Base-by-base conservation (phyloP, 306 rosid species). In the Rosa chinensis region DNA sequence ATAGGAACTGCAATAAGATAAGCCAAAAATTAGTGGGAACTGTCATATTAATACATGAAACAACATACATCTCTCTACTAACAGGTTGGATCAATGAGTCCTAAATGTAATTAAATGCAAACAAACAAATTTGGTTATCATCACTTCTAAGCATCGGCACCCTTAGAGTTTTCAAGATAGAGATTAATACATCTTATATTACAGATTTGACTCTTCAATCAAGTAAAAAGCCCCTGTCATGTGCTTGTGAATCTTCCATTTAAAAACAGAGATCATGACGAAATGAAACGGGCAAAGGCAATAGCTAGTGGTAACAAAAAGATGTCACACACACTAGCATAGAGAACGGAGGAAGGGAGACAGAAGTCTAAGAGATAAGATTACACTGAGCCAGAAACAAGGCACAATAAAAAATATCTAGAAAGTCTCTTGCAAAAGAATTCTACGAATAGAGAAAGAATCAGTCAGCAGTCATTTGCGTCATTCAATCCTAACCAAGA, bases 1-100 rank as follows among this genome's bases (percentile, higher is more conserved):
- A 91, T 28, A 28, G 97, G 93, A 88, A 93, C 98, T 96, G 93
- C 93, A 87, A 66, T 78, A 81, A 80, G 66, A 76, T 55, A 61
- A 49, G 18, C 73, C 68, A 59, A 70, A 75, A 62, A 40, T 55
- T 44, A 20, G 53, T 1, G 53, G 40, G 74, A 73, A 52, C 32
- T 44, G 55, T 17, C 23, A 20, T 43, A 18, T 20, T n/a, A 52
- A 18, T 49, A 55, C 35, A 21, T 23, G 37, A 23, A 5, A 32
- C 43, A 17, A 63, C 12, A 14, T 6, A 63, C n/a, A 35, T 28
- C 6, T 28, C 3, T 5, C 6, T 32, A 63, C 69, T 7, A 32
- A 32, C 8, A 53, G 43, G 43, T 13, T 32, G 14, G 67, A 62
- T 11, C 67, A 62, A 32, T n/a, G 32, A 5, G 28, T 43, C 73